These are phyloP conservation scores for Penicillium palitans DNA, from an alignment of 2,329 filamentous ascomycete genomes.

Conservation along the genomic window DNA sequence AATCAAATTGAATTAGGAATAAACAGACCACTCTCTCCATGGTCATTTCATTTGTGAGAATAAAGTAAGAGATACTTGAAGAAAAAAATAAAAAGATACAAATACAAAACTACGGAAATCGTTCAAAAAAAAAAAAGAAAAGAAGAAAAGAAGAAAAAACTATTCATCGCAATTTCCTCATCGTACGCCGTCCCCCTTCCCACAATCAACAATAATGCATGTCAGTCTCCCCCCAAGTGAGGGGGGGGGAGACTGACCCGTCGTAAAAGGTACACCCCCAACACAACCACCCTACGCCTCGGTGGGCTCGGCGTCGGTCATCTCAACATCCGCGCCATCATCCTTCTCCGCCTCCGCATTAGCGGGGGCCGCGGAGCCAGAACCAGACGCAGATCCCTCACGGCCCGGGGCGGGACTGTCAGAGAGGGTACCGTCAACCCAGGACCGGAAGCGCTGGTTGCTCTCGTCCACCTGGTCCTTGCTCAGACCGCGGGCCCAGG, in stretches of 20 bases:
- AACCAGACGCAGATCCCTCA: conserved; percentile 14
- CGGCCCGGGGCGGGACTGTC: conserved; percentile 18
- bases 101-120: conserved; percentile 12
- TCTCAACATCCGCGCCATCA: conserved; percentile 30
- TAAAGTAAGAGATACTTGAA: conserved; percentile 14
- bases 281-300: conserved; percentile 18
- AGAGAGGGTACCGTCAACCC: conserved; percentile 41
- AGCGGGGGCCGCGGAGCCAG: conserved; percentile 12
- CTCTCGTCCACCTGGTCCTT: conserved; percentile 52
- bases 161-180: conserved; percentile 22
- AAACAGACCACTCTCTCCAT: neutral
- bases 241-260: neutral
- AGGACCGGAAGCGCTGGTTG: conserved; percentile 50
- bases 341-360: conserved; percentile 21
- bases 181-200: conserved; percentile 4
- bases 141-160: neutral
- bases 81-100: conserved; percentile 5
- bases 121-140: neutral
- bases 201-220: conserved; percentile 8
- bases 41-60: conserved; percentile 4
- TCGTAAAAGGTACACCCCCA: conserved; percentile 10
- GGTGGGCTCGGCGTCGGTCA: conserved; percentile 36
- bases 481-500: conserved; percentile 52
- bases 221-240: neutral
- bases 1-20: neutral